phyloP scores from a whole-genome alignment of 345 rosid genomes.

The Citropsis articulata region DNA sequence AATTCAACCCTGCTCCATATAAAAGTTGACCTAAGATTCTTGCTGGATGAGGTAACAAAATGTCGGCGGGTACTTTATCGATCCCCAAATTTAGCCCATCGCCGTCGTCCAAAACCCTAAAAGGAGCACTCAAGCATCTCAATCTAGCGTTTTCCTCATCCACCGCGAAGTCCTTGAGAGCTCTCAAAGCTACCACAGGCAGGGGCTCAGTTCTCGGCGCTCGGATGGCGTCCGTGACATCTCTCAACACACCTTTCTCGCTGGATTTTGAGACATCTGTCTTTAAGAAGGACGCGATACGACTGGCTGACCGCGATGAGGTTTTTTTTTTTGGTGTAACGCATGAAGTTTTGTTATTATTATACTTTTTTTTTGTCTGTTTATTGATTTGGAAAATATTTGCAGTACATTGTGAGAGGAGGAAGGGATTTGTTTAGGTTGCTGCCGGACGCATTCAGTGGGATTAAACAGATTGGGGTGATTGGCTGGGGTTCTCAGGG shows the following conservation, averaged over 20 bases:
- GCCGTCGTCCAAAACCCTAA: conserved; percentile 25
- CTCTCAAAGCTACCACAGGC: conserved; percentile 24
- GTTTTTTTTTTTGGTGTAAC: conserved; percentile 17
- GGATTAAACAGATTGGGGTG: conserved; percentile 92
- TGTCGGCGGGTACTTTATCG: conserved; percentile 49
- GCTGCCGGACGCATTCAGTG: conserved; percentile 82
- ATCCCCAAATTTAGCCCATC: conserved; percentile 26
- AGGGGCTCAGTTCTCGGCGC: conserved; percentile 45
- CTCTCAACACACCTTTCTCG: conserved; percentile 27
- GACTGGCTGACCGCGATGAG: conserved; percentile 82
- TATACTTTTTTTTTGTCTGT: not conserved
- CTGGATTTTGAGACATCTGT: conserved; percentile 74
- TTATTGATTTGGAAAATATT: not conserved
- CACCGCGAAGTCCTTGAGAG: conserved; percentile 31
- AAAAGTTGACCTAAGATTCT: too few relatives aligned
- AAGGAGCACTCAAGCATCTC: conserved; percentile 3
- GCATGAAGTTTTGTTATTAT: not conserved
- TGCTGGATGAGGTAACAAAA: too few relatives aligned
- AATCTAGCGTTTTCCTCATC: conserved; percentile 43
- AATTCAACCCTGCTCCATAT: too few relatives aligned
- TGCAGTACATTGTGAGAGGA: conserved; percentile 93
- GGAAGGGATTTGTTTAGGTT: conserved; percentile 84
- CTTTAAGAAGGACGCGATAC: conserved; percentile 76
- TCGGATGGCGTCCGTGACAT: conserved; percentile 45
- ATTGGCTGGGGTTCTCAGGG: conserved; percentile 98